Percentiles rank a stretch among this genome's conserved stretches.
phyloP scores from a whole-genome alignment of 192 early-diverging fungal species.

The Endogone sp. region DNA sequence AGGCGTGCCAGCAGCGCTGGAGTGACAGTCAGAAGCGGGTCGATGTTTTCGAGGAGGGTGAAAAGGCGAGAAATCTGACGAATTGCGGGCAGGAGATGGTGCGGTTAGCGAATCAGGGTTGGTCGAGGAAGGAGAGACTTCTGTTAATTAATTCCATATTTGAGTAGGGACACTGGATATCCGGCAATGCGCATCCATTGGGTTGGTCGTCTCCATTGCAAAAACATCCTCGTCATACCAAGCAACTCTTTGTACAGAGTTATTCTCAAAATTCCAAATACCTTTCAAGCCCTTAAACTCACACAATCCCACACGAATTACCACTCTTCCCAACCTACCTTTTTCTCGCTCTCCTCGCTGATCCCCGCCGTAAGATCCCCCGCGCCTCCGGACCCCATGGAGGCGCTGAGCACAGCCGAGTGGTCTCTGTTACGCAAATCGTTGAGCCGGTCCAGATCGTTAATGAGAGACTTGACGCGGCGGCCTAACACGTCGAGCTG shows the following conservation, averaged over 20 bases:
- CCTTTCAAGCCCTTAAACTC: no score
- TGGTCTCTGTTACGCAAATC: constrained; percentile 48
- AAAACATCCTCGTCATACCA: no score
- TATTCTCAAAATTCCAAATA: no score
- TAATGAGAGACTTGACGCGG: constrained; percentile 58
- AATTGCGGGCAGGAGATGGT: not conserved
- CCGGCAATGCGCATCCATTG: not conserved
- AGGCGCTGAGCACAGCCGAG: not conserved
- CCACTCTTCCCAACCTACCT: not conserved
- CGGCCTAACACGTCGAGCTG: constrained; percentile 59
- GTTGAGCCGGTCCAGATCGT: constrained; percentile 63
- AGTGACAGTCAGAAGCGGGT: constrained; percentile 73
- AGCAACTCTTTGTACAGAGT: no score
- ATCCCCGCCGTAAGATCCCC: not conserved
- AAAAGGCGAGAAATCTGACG: constrained; percentile 64
- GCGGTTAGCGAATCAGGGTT: no score
- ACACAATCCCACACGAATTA: no score
- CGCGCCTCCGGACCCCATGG: not conserved
- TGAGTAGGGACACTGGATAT: not conserved
- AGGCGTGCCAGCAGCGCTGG: constrained; percentile 77
- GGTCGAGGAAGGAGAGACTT: not conserved
- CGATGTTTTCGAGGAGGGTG: constrained; percentile 64
- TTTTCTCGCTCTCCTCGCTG: not conserved
- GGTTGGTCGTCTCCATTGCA: no score
- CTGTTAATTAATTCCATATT: not conserved